Conservation (phyloP, 1,139 yeast species). For the Blastobotrys aristatus region DNA sequence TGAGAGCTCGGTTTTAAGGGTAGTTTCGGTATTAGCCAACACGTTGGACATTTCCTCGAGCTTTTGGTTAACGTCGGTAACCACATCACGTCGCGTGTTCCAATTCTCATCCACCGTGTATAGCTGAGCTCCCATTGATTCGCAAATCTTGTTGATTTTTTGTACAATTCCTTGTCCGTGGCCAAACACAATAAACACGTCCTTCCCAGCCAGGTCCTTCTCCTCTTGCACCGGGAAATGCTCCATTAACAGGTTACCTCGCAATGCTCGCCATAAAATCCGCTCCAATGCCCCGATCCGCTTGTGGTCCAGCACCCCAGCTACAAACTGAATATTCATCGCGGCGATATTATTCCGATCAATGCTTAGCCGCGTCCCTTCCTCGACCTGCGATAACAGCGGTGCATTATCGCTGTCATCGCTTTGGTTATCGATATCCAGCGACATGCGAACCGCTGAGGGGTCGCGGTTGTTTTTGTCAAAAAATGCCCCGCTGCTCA, state of each 20-base stretch:
- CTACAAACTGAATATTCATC: constrained; percentile 52
- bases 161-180: constrained; percentile 73
- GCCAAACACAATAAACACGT: constrained; percentile 77
- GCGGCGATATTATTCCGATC: constrained; percentile 13
- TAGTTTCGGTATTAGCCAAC: constrained; percentile 62
- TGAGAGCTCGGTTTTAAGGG: constrained; percentile 69
- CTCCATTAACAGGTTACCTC: constrained; percentile 81
- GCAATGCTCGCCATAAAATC: constrained; percentile 85
- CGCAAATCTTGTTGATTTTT: constrained; percentile 71
- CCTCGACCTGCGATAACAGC: constrained; percentile 18
- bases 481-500: constrained; percentile 67
- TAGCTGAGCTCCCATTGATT: constrained; percentile 76
- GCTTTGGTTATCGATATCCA: constrained; percentile 18
- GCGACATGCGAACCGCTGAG: constrained; percentile 21
- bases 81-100: constrained; percentile 52
- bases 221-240: constrained; percentile 61
- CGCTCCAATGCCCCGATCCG: constrained; percentile 71
- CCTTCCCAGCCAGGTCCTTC: constrained; percentile 50
- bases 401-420: constrained; percentile 25
- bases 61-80: constrained; percentile 53
- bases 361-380: constrained; percentile 13
- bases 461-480: constrained; percentile 31
- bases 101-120: constrained; percentile 61
- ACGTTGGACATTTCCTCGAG: constrained; percentile 63
- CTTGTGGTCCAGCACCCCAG: constrained; percentile 78